phyloP scores from a whole-genome alignment of 345 rosid species.

The Sisymbrium altissimum region DNA sequence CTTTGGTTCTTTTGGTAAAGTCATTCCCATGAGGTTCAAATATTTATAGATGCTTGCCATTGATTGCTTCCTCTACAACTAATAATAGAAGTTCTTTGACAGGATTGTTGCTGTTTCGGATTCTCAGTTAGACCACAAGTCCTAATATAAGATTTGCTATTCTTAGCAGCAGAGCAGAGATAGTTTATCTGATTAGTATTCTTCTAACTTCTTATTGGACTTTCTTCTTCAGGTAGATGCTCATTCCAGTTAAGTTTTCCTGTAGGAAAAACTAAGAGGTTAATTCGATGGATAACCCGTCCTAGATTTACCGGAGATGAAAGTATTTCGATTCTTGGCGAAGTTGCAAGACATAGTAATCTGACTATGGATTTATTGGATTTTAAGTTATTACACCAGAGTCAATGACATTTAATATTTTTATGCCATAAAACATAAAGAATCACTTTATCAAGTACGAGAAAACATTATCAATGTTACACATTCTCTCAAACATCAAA shows the following conservation, averaged over 20 bases:
- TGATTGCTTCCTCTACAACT: constrained; percentile 6
- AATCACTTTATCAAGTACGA: neutral
- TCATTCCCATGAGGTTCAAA: neutral
- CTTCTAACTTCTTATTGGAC: neutral
- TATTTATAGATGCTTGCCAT: constrained; percentile 4
- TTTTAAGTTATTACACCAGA: neutral
- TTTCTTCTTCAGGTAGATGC: neutral
- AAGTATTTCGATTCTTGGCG: neutral
- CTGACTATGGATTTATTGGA: neutral
- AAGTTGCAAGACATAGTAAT: neutral
- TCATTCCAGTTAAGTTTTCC: neutral
- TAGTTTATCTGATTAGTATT: neutral
- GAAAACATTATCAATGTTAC: constrained; percentile 17
- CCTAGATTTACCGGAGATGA: too few species aligned
- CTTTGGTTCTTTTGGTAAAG: neutral
- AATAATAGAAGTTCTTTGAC: constrained; percentile 6
- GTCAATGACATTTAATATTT: neutral
- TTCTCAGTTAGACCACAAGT: constrained; percentile 25
- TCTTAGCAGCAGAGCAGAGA: neutral
- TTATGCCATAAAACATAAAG: neutral
- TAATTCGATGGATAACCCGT: too few species aligned
- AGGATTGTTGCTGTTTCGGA: constrained; percentile 13
- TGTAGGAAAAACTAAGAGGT: too few species aligned
- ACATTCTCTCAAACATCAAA: constrained; percentile 2
- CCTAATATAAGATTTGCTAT: constrained; percentile 7